Base-by-base conservation (phyloP, 2,329 filamentous ascomycete species). In the Claviceps cyperi region DNA sequence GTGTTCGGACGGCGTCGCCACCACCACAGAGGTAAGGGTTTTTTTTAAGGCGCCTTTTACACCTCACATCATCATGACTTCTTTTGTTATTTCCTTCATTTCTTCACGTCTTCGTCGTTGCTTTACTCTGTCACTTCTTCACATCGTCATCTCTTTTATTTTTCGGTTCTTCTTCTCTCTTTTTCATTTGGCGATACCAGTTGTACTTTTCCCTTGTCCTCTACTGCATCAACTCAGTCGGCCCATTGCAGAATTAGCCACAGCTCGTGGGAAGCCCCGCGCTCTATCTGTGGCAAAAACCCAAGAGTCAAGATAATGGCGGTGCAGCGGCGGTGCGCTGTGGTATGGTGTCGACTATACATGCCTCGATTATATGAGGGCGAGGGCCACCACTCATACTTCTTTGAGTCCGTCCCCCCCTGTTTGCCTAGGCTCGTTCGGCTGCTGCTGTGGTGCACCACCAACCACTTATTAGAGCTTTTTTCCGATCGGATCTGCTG, bases 1-100 rank as follows among this genome's bases (percentile, higher is more conserved):
- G 39, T 19, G 44, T 38, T 44, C 49, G 49, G 36, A 22, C 47
- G 19, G 49, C 49, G 28, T 51, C 51, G 35, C 51, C 51, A 36
- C 51, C 49, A 35, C 51, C 49, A 13, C 48, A 47, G 47, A 48
- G 51, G 51, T 53, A 49, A 43, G 51, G 21, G 5, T 47, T 28
- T 32, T 4, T 32, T 32, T 32, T 11, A 32, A 11, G 1, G 9
- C 9, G 28, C 28, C 9, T 32, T 32, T 32, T 11, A 32, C 28
- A 9, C 28, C 9, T 32, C 28, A 32, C 28, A 32, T 32, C 9
- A 11, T 32, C 28, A 11, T 32, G 28, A 32, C 9, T 11, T 11
- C 28, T 11, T 32, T 32, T 28, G 9, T 28, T 28, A 9, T 9
- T 32, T 32, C 9, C 28, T 11, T 32, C 28, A 11, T 32, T 11